phyloP scores from a whole-genome alignment of 2,329 filamentous ascomycete species.

The Cryphonectria japonica region DNA sequence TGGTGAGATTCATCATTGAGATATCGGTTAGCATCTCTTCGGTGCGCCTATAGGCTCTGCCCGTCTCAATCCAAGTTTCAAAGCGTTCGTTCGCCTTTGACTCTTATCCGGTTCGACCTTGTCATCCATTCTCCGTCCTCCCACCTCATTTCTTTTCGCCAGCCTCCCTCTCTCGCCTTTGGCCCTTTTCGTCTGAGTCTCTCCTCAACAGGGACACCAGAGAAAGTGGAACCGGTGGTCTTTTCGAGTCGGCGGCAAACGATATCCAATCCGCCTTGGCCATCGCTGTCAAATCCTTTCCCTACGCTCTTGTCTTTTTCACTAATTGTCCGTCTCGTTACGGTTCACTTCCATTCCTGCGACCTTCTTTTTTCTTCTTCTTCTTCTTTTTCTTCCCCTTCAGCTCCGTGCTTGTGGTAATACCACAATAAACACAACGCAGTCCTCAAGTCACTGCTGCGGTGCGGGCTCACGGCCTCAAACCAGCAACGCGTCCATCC shows the following conservation, averaged over 20 bases:
- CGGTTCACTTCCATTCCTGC: conserved; percentile 20
- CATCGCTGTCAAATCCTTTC: conserved; percentile 8
- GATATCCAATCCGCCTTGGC: conserved; percentile 3
- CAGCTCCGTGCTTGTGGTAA: conserved; percentile 8
- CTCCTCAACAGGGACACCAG: conserved; percentile 9
- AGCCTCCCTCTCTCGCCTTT: conserved; percentile 2
- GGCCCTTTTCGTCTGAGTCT: neutral
- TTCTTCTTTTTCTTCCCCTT: conserved; percentile 8
- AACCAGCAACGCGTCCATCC: conserved; percentile 10
- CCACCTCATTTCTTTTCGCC: conserved; percentile 10
- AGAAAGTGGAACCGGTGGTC: conserved; percentile 13
- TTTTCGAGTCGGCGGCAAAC: conserved; percentile 6
- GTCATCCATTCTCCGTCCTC: neutral
- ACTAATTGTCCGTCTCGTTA: conserved; percentile 19
- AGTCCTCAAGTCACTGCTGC: conserved; percentile 24
- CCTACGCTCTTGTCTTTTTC: conserved; percentile 15
- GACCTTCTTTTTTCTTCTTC: conserved; percentile 4
- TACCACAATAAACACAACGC: neutral
- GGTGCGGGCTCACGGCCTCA: conserved; percentile 21
- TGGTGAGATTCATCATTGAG: conserved; percentile 13
- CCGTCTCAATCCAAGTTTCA: conserved; percentile 23
- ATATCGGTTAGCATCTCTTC: conserved; percentile 21
- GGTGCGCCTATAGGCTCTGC: conserved; percentile 19
- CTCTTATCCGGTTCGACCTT: conserved; percentile 16
- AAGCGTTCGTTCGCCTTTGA: conserved; percentile 30